Evolutionary conservation across 495 filamentous ascomycete genomes (phyloP), one percentile per base, ranked within the genome.

Genomic region (Penicillium robsamsonii): DNA sequence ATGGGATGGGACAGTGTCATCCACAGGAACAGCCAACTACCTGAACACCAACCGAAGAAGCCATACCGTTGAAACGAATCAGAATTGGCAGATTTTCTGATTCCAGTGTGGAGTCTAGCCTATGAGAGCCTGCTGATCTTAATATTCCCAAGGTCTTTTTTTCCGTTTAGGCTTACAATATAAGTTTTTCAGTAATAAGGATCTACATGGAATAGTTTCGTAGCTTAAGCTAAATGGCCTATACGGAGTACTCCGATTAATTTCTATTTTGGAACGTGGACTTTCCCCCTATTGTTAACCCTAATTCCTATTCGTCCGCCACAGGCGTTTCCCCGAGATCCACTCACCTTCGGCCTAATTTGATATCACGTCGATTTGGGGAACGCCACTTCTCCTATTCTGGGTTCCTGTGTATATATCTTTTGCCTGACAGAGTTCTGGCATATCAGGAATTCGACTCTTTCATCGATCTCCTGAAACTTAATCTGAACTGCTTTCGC

Each of bases 61-160:
- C 45, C 45, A 46, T 25, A 46, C 11, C 42, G 42, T 31, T 47
- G 5, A 47, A 47, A 33, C 45, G 27, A 46, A 12, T 46, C n/a
- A 46, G 12, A 30, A 30, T 29, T 46, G 24, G 45, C 25, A 30
- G 15, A 4, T 18, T 30, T 12, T 1, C 5, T 30, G 31, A 30
- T 30, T 47, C n/a, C 27, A 13, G 3, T 4, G 45, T 47, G 45
- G 45, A 27, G 45, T 30, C 27, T 31, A 18, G 5, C 45, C 15
- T 29, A 17, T 31, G 18, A 33, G 45, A 11, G 12, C 17, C 45
- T 31, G 45, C 27, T 20, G 45, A 47, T 47, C 45, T n/a, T 33
- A 47, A 47, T 47, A 31, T 31, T 15, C 44, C 45, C 45, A 17
- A 15, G 44, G 25, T 20, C 30, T 31, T n/a, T 30, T 30, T 29